Conservation (phyloP, 2,329 filamentous ascomycete genomes). For the Cercospora zeae-maydis region DNA sequence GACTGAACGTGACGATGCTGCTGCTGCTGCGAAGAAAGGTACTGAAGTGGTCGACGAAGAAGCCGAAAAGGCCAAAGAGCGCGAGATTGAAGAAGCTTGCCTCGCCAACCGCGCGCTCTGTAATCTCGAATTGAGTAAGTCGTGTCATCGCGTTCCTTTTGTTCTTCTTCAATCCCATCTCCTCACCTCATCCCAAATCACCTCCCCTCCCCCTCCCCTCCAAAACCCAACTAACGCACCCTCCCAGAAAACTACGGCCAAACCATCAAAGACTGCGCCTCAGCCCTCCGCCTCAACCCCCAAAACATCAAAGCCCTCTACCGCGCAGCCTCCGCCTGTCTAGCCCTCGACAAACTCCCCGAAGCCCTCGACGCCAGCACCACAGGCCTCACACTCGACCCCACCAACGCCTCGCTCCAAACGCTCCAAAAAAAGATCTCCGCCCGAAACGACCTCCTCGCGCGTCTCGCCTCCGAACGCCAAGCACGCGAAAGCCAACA, state of each 20-base stretch:
- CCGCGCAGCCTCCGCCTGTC: conserved; percentile 72
- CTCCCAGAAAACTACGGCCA: conserved; percentile 73
- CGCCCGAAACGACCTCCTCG: conserved; percentile 55
- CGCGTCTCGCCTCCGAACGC: conserved; percentile 55
- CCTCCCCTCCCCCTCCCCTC: not conserved
- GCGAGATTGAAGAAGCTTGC: conserved; percentile 66
- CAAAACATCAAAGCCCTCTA: conserved; percentile 87
- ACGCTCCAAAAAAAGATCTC: conserved; percentile 61
- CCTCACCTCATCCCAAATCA: not conserved
- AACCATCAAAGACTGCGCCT: conserved; percentile 79
- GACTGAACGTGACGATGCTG: conserved; percentile 4
- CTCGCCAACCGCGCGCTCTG: conserved; percentile 86
- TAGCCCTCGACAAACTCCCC: conserved; percentile 70
- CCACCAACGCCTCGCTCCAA: conserved; percentile 63
- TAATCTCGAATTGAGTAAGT: conserved; percentile 71
- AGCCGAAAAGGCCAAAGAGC: conserved; percentile 60
- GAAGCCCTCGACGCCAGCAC: conserved; percentile 79
- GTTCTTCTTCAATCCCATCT: not conserved
- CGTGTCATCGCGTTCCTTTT: not conserved
- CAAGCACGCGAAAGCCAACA: conserved; percentile 54
- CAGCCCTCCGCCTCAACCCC: conserved; percentile 73
- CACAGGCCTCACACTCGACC: conserved; percentile 69
- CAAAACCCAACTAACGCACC: not conserved
- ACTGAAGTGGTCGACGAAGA: conserved; percentile 55
- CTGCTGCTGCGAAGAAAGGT: conserved; percentile 32